Base-by-base conservation (phyloP, 805 yeast species). In the Isabelozyma gotoi region DNA sequence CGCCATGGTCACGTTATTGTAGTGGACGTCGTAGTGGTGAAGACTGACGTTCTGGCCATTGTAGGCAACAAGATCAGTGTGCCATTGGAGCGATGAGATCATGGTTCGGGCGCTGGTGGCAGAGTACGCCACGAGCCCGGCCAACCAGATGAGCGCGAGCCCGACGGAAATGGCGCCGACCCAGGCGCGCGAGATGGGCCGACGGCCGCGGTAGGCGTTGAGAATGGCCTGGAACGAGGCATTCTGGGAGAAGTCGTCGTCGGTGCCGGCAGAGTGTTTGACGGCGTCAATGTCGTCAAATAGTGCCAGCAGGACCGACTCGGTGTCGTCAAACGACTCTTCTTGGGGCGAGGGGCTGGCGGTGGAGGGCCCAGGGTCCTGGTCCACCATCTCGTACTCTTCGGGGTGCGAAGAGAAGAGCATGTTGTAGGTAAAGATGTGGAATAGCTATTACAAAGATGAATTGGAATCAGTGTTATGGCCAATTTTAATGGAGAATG, bases 1-100 rank as follows among this genome's bases (percentile, higher is more conserved):
- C 4, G 50, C 56, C 51, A 71, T 45, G 0, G 73, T 54, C 7
- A 69, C 41, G 42, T 68, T 71, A 12, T 50, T 41, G 34, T 49
- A 48, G 8, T 50, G 44, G 0, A 67, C 58, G 39, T 50, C 50
- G 44, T 66, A 71, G 3, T 46, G 38, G 37, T 63, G 63, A 21
- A 71, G 51, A 1, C 68, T 59, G n/a, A 65, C 47, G 43, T 68
- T 68, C 27, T 54, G 49, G 19, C 62, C 63, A 33, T 56, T 53
- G 20, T 60, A 45, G 17, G 40, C 47, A 20, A 50, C 52, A 4
- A 60, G 48, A 40, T 50, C 52, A 3, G 67, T 56, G 3, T 50
- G 45, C 49, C 53, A 44, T 1, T 60, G 50, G 8, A 60, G 56
- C 32, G 63, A 57, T 31, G 50, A 48, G 42, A 58, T 55, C 3